Base-by-base conservation (phyloP, 1,284 basidiomycete species). In the Papiliotrema fonsecae region DNA sequence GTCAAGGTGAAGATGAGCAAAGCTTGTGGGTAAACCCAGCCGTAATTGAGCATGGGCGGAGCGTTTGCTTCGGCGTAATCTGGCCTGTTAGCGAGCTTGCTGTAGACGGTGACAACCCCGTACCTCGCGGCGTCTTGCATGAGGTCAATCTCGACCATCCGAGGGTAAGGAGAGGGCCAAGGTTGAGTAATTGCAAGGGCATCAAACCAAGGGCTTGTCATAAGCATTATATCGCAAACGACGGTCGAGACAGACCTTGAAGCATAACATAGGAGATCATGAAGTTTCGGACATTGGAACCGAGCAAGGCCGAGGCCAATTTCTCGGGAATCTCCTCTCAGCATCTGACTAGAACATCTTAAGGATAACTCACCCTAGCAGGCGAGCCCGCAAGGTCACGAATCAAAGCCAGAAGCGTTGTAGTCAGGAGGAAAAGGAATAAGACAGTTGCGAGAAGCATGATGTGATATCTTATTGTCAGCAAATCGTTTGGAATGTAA, bases 41-140 rank as follows among this genome's bases (percentile, higher is more conserved):
- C 92, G 59, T 96, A 93, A 71, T 96, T 92, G 70, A 97, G 86
- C 83, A 90, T 88, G 0, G 94, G 92, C 11, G 94, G 93, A 0
- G 91, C 89, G 64, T 97, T 96, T n/a, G 96, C 79, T 70, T 96
- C 92, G 9, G 93, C 93, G 61, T 85, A 93, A 64, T 97, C 93
- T 87, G 58, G 2, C 26, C 24, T 22, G 26, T 53, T 34, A 52
- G 49, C 46, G 16, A 6, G 13, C 4, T 18, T 16, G 14, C 35
- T 27, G n/a, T 43, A 37, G 3, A 14, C 14, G 28, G 1, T 22
- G n/a, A 7, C 30, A 19, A 6, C 16, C 28, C 57, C 78, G 34
- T 60, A 87, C 90, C 90, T 77, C 91, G 78, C 2, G 91, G 91
- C 1, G 91, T 93, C 38, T 64, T 64, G 1, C 88, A 90, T 53